Evolutionary conservation across 169 alveolate genomes (phyloP), one percentile per base, ranked within the genome.

Genomic region (Cryptosporidium baileyi): DNA sequence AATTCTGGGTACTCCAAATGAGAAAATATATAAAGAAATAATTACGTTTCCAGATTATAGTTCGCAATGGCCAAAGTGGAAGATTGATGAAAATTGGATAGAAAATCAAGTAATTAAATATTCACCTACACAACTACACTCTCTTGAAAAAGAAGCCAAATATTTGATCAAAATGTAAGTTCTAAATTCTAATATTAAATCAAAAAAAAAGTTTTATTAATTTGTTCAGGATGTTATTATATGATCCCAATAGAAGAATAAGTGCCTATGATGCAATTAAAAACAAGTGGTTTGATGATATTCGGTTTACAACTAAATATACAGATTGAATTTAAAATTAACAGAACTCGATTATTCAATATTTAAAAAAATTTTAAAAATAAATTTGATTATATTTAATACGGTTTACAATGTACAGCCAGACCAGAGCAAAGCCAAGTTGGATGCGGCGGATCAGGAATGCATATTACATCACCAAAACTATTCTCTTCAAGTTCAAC

Each of bases 1-100:
- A 61, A 90, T 94, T 54, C 93, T 96, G 60, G 99, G 99, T 3
- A 93, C 98, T 9, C 99, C 99, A 5, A 92, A 36, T 41, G 13
- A 60, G 15, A 45, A 67, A 38, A 89, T 85, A 22, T 88, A 81
- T 47, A 41, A 30, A 32, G 79, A 45, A 45, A 57, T 89, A 41
- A 40, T 40, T 26, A 40, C 67, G 13, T 59, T 74, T 59, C 85
- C 85, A 9, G 61, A 74, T 17, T 74, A 24, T 28, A 74, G 85
- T 51, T 6, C 51, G 1, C 74, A 74, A 32, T 74, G 85, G 85
- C 85, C 85, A 19, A 51, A 51, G 32, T 74, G 85, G 85, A 32
- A 74, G 22, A 74, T 74, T 11, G 40, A 74, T 28, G 85, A 74
- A 34, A 36, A 74, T 74, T 74, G 85, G 85, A 40, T 74, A 34